phyloP scores from a whole-genome alignment of 225 moss, liverwort and hornwort genomes.

The Physcomitrium patens region DNA sequence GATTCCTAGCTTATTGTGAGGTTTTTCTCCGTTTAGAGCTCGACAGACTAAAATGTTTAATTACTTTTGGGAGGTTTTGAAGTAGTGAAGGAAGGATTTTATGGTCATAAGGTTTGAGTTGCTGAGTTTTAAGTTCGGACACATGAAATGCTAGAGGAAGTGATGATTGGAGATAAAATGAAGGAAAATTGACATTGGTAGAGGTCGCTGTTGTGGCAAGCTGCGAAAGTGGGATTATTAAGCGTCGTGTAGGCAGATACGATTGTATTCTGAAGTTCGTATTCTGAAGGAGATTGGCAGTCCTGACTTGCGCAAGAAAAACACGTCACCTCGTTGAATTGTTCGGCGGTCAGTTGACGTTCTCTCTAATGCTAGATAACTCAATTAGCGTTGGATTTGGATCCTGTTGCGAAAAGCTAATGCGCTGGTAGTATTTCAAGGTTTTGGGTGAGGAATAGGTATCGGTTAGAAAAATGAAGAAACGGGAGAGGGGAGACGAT shows the following conservation, averaged over 20 bases:
- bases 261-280: no score
- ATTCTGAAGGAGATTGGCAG: slow-evolving; percentile 6
- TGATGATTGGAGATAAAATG: neutral
- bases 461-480: slow-evolving; percentile 17
- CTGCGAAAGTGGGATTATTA: neutral
- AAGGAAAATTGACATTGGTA: slow-evolving; percentile 7
- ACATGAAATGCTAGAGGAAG: slow-evolving; percentile 5
- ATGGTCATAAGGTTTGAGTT: neutral
- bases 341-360: no score
- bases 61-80: neutral
- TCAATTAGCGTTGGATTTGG: no score
- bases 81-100: neutral
- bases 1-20: neutral
- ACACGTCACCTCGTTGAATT: no score
- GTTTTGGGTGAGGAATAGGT: neutral
- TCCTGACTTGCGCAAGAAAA: no score
- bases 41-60: neutral
- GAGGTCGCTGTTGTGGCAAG: neutral
- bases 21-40: neutral
- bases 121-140: neutral
- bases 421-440: neutral
- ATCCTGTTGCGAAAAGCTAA: no score
- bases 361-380: no score
- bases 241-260: neutral
- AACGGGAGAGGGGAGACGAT: slow-evolving; percentile 25